Base-by-base conservation (phyloP, 805 yeast genomes). In the Cyberlindnera subsufficiens region DNA sequence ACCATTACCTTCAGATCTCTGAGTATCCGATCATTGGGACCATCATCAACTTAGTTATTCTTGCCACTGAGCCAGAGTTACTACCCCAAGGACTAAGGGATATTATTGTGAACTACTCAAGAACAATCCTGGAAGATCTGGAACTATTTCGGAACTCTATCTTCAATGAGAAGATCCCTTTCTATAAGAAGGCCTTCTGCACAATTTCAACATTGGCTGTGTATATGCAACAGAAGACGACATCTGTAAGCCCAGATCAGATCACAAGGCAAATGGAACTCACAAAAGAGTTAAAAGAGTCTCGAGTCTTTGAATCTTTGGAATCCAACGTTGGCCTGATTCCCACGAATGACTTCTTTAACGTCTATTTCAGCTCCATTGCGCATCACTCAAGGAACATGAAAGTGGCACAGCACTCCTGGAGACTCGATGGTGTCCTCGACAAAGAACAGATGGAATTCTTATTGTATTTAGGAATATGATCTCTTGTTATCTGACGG, bases 281-380 rank as follows among this genome's bases (percentile, higher is more conserved):
- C 3, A 42, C 53, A 1, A 33, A 38, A 29, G 43, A 42, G 5
- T 25, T 54, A 11, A 49, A 51, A 15, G 43, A 42, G 17, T 50
- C 56, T 2, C 35, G 39, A 4, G 52, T 54, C 2, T 47, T 54
- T 19, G 51, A 50, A 13, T 38, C 46, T 3, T 33, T 42, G 17
- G 58, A 54, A 30, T 50, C 56, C 2, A 35, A 35, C 3, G 30
- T 32, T n/a, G 58, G 58, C 0, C 33, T 54, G 30, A 39, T 54
- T 3, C 58, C 58, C 16, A 42, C 45, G 10, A 49, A 51, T 32
- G 58, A 54, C 32, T 54, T 54, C 45, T 51, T 49, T 35, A 52
- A 51, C 38, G 32, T 43, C 8, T 53, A 47, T 32, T 43, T 53
- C 20, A 40, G 50, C 1, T 29, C 39, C 32, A 51, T 53, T 4